Percentiles rank a stretch among this genome's conserved stretches.
Evolutionary conservation across 2,329 filamentous ascomycete genomes (phyloP).

Genomic region (Mycosphaerella sp.): DNA sequence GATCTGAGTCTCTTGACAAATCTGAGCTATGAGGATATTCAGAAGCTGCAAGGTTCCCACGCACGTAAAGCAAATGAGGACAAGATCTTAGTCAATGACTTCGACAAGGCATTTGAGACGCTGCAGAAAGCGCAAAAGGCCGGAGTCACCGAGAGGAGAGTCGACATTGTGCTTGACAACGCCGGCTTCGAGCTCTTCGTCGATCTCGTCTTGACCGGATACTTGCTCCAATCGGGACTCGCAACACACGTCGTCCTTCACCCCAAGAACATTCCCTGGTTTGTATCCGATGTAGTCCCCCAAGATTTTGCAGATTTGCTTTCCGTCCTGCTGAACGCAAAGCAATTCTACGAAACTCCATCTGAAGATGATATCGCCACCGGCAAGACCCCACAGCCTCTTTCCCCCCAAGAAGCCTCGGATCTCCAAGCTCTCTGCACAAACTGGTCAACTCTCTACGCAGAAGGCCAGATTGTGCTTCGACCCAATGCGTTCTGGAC

Average conservation of each 20-base stretch:
- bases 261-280: constrained; percentile 95
- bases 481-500: constrained; percentile 92
- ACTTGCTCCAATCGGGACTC: constrained; percentile 74
- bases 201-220: constrained; percentile 85
- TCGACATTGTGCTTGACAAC: constrained; percentile 96
- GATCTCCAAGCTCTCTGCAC: constrained; percentile 72
- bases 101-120: constrained; percentile 63
- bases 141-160: constrained; percentile 60
- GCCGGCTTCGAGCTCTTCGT: constrained; percentile 97
- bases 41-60: constrained; percentile 85
- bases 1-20: constrained; percentile 87
- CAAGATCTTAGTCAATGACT: constrained; percentile 87
- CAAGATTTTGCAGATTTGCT: constrained; percentile 79
- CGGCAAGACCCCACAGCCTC: constrained; percentile 52
- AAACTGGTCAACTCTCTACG: constrained; percentile 73
- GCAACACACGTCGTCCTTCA: constrained; percentile 84
- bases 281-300: constrained; percentile 90
- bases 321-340: constrained; percentile 68
- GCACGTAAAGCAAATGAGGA: constrained; percentile 81
- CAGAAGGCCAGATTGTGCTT: constrained; percentile 75
- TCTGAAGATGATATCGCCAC: constrained; percentile 57
- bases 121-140: constrained; percentile 60
- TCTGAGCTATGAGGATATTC: constrained; percentile 90
- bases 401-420: constrained; percentile 61
- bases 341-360: constrained; percentile 68